Evolutionary conservation across 2,329 filamentous ascomycete genomes (phyloP).

Genomic region (Colletotrichum lupini): DNA sequence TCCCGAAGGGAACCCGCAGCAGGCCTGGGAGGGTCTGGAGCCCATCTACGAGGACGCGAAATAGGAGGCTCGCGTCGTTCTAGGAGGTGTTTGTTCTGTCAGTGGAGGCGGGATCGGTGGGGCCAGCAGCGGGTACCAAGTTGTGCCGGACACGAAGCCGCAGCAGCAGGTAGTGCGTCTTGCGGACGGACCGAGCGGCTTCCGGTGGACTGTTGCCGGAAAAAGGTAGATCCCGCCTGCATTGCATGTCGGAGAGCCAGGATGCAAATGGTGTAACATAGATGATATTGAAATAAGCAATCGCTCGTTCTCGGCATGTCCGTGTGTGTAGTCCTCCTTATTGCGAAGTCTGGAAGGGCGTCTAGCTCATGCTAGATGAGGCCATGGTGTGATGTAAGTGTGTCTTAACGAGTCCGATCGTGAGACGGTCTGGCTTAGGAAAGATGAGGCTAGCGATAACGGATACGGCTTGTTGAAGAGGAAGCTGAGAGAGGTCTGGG

Average conservation of each 20-base stretch:
- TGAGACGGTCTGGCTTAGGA: no score
- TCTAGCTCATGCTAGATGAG: not conserved
- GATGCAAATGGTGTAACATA: constrained; percentile 9
- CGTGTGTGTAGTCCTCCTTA: not conserved
- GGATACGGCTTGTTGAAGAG: no score
- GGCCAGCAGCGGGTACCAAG: not conserved
- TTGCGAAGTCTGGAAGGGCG: not conserved
- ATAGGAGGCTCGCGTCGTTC: not conserved
- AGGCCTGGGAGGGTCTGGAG: constrained; percentile 78
- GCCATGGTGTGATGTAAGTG: no score
- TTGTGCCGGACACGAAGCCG: not conserved
- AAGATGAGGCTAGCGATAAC: no score
- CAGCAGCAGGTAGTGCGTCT: constrained; percentile 1
- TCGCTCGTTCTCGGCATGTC: constrained; percentile 9
- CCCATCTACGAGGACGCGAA: constrained; percentile 70
- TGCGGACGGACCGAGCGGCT: not conserved
- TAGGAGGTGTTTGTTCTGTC: not conserved
- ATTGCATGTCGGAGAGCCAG: not conserved
- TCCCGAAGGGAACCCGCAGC: constrained; percentile 59
- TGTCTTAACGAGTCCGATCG: no score
- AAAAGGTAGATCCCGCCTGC: not conserved
- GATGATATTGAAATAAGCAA: constrained; percentile 26
- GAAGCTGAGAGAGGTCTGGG: no score
- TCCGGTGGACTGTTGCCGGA: constrained; percentile 6
- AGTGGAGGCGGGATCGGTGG: not conserved